Evolutionary conservation across 2,329 filamentous ascomycete species (phyloP), one percentile per base, ranked within the genome.

Genomic region (Penicillium sp.): DNA sequence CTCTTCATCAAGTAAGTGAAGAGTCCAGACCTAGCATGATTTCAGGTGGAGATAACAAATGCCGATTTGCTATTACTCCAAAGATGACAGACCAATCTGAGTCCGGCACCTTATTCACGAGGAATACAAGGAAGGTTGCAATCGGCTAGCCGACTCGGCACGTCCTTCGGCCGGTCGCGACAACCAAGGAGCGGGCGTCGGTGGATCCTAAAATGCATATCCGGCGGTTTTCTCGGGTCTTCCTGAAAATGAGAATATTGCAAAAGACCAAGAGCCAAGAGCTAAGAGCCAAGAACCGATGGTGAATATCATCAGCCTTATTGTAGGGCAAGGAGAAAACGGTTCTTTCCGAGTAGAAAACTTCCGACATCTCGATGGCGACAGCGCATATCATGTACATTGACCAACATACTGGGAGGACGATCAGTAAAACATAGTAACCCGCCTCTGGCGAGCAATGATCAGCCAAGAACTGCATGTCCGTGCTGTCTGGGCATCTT

Each of bases 71-170:
- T 30, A n/a, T 40, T 23, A 49, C 2, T 21, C 23, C 18, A 37
- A 37, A 40, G 18, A 17, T 44, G 5, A 23, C 36, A 21, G 26
- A 40, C 52, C 41, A 50, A 50, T 55, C 3, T 30, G 20, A 7
- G 15, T 18, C 39, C 37, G 24, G 7, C 26, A 33, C 29, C n/a
- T 39, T 45, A 40, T 49, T 45, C 49, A 50, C 32, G 50, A 41
- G 26, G 45, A 29, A 5, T 13, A 13, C 26, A 29, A 29, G 24
- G 39, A 37, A 41, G 41, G 47, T 44, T 58, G 46, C 55, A 51
- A 9, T 55, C 55, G 55, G 52, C 46, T 58, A 53, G 39, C 55
- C 55, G 55, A 58, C 26, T 55, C 52, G 49, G 55, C 43, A 48
- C 55, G 26, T 9, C 41, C 20, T 23, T 51, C 46, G 32, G 27